Evolutionary conservation across 805 yeast species (phyloP).

Genomic region (Lachancea quebecensis): DNA sequence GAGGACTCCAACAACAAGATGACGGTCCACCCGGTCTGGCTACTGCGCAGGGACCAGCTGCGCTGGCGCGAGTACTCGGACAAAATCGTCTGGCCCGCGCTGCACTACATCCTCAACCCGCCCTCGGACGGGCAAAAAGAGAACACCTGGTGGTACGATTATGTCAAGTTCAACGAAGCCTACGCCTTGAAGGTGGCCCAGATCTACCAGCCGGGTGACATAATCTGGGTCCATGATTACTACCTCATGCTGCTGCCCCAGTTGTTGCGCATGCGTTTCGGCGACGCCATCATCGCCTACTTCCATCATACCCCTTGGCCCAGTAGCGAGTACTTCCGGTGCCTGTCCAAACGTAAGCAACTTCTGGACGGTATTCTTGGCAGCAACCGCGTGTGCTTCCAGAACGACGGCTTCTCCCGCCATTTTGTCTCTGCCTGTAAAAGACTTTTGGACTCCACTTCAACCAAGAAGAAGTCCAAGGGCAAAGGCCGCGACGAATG

Average conservation of each 20-base stretch:
- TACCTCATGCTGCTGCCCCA: conserved; percentile 77
- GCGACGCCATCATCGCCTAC: conserved; percentile 63
- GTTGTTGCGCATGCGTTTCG: conserved; percentile 63
- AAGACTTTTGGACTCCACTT: conserved; percentile 78
- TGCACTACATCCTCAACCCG: conserved; percentile 83
- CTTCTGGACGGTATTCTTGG: conserved; percentile 89
- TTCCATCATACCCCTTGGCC: conserved; percentile 93
- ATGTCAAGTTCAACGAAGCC: conserved; percentile 84
- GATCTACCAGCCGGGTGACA: conserved; percentile 79
- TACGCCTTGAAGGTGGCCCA: conserved; percentile 71
- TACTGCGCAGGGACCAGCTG: conserved; percentile 66
- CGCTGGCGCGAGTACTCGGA: conserved; percentile 91
- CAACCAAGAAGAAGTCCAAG: conserved; percentile 28
- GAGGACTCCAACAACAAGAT: conserved; percentile 40
- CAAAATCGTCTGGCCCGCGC: conserved; percentile 85
- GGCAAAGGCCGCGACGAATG: conserved; percentile 26
- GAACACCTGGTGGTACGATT: conserved; percentile 78
- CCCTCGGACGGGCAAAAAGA: conserved; percentile 59
- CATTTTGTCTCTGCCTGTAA: conserved; percentile 90
- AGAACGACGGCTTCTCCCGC: conserved; percentile 75
- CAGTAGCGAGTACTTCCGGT: conserved; percentile 85
- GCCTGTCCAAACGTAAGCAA: conserved; percentile 74
- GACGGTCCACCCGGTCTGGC: conserved; percentile 81
- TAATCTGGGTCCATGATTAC: conserved; percentile 90
- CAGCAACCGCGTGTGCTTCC: conserved; percentile 79